These are phyloP conservation scores for Neocatenulostroma microsporum DNA, from an alignment of 2,329 filamentous ascomycete genomes.

Conservation along the genomic window DNA sequence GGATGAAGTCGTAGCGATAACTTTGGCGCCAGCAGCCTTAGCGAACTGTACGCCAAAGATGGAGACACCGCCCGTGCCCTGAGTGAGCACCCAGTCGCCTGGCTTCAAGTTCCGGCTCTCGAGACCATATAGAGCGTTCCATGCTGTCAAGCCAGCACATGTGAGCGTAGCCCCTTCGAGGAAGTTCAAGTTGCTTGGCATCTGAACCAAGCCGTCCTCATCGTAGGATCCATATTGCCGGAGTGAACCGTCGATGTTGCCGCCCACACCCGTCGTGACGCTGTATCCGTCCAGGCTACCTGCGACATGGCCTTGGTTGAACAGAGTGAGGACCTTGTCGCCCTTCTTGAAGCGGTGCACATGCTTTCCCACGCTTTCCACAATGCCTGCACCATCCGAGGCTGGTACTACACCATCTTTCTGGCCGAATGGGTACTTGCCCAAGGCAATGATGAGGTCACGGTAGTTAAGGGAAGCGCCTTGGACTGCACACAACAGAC, in stretches of 20 bases:
- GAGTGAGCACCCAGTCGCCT: constrained; percentile 51
- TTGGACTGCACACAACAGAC: constrained; percentile 35
- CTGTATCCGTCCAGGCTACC: constrained; percentile 37
- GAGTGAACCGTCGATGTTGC: constrained; percentile 59
- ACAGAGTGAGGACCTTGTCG: constrained; percentile 55
- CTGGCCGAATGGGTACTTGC: constrained; percentile 39
- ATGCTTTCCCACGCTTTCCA: constrained; percentile 47
- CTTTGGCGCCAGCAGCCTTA: constrained; percentile 47
- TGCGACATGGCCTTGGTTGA: constrained; percentile 52
- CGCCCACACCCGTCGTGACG: constrained; percentile 55
- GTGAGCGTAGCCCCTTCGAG: constrained; percentile 41
- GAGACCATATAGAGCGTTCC: constrained; percentile 48
- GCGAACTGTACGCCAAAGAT: constrained; percentile 57
- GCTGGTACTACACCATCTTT: constrained; percentile 36
- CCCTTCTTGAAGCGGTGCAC: constrained; percentile 51
- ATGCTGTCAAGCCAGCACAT: constrained; percentile 42
- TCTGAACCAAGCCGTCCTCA: constrained; percentile 57
- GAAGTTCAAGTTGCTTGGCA: constrained; percentile 50
- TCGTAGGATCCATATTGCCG: constrained; percentile 60
- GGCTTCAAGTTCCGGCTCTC: constrained; percentile 31
- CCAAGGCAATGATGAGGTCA: constrained; percentile 42
- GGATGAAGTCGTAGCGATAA: constrained; percentile 52
- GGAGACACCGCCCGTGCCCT: constrained; percentile 64
- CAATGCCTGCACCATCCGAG: constrained; percentile 47
- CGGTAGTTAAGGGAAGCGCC: constrained; percentile 44